These are phyloP conservation scores for Ascochyta pisi DNA, from an alignment of 2,329 filamentous ascomycete genomes.

Conservation along the genomic window DNA sequence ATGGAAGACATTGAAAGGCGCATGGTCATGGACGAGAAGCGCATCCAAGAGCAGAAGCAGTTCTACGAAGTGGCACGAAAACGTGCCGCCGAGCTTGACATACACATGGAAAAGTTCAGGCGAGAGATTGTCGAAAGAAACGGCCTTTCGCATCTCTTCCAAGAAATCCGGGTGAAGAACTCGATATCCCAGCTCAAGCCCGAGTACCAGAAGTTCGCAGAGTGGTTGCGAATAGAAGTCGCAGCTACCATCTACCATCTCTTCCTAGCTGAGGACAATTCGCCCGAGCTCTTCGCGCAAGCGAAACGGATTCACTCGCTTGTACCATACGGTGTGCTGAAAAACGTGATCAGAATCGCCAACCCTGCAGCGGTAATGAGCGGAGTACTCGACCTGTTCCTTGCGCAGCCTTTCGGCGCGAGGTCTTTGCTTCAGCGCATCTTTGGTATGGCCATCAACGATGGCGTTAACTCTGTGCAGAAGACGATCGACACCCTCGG, in stretches of 20 bases:
- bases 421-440: conserved; percentile 92
- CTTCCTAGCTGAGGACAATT: conserved; percentile 97
- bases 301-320: conserved; percentile 93
- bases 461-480: conserved; percentile 87
- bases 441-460: conserved; percentile 87
- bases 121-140: conserved; percentile 75
- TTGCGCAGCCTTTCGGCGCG: conserved; percentile 91
- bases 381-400: conserved; percentile 91
- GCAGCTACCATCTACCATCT: conserved; percentile 96
- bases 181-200: conserved; percentile 87
- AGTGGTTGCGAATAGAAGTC: conserved; percentile 97
- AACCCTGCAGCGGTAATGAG: conserved; percentile 98
- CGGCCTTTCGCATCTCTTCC: conserved; percentile 89
- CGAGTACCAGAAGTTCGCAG: conserved; percentile 97
- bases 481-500: conserved; percentile 81
- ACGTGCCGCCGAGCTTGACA: conserved; percentile 89
- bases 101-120: conserved; percentile 90
- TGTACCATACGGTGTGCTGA: conserved; percentile 89
- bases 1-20: conserved; percentile 78
- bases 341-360: conserved; percentile 95
- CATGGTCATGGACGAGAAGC: conserved; percentile 83
- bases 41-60: conserved; percentile 87
- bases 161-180: conserved; percentile 89
- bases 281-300: conserved; percentile 93
- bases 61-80: conserved; percentile 96